A percentile compares a stretch with the other conserved stretches of the same genome.
phyloP scores from a whole-genome alignment of 176 grass and related monocot genomes.

The Calamus simplicifolius region DNA sequence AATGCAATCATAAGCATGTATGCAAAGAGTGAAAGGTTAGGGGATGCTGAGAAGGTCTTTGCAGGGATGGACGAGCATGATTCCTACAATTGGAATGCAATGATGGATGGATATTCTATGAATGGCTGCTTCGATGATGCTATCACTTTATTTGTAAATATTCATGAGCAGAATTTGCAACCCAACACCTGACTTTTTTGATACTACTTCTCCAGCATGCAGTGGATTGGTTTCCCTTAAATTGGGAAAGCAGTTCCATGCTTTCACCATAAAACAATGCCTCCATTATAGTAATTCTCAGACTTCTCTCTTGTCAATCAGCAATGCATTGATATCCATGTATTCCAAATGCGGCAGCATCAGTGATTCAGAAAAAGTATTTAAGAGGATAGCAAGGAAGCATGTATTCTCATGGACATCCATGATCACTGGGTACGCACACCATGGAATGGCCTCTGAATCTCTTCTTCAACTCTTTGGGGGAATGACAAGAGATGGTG shows the following conservation, averaged over 20 bases:
- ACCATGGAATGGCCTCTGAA: slow-evolving; percentile 6
- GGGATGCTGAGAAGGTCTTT: slow-evolving; percentile 9
- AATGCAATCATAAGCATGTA: slow-evolving; percentile 17
- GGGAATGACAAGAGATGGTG: background rate
- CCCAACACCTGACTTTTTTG: slow-evolving; percentile 1
- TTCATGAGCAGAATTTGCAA: background rate
- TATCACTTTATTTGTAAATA: slow-evolving; percentile 5
- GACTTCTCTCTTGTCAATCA: background rate
- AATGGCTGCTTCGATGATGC: slow-evolving; percentile 6
- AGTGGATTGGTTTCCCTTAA: slow-evolving; percentile 10
- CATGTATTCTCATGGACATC: slow-evolving; percentile 20
- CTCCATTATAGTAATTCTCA: background rate
- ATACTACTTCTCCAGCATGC: slow-evolving; percentile 7
- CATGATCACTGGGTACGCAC: slow-evolving; percentile 18
- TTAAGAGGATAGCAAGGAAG: slow-evolving; percentile 4
- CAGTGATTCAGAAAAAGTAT: background rate
- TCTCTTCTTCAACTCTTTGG: background rate
- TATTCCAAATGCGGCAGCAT: slow-evolving; percentile 16
- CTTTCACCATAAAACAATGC: background rate
- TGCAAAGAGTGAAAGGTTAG: slow-evolving; percentile 1
- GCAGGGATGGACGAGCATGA: background rate
- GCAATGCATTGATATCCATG: slow-evolving; percentile 17
- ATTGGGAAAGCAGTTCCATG: slow-evolving; percentile 15
- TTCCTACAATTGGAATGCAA: slow-evolving; percentile 13
- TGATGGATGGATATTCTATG: slow-evolving; percentile 4